Base-by-base conservation (phyloP, 495 filamentous ascomycete genomes). In the Pyronema omphalodes region DNA sequence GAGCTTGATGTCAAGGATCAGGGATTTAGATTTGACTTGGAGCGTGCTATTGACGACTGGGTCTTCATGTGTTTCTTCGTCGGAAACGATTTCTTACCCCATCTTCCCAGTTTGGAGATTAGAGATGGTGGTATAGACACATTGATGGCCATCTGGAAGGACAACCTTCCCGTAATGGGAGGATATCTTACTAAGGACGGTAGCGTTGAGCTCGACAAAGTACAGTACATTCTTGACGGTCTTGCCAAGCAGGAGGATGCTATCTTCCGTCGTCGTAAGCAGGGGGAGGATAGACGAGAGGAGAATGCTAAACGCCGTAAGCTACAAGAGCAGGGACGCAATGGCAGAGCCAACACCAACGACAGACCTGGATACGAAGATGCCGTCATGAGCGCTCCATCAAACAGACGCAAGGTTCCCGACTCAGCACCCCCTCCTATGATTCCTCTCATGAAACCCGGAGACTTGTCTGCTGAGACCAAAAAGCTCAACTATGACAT, bases 51-150 rank as follows among this genome's bases (percentile, higher is more conserved):
- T 52, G 91, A 99, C 71, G 91, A 99, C 68, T 96, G 93, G 91
- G 86, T 99, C 12, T 99, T 99, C 68, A 94, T 99, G 89, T 99
- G 91, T 72, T 99, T 93, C 70, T 99, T 99, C 66, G 91, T 99
- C 55, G 91, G 91, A 59, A 99, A 99, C 67, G 93, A 99, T 72
- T 99, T 99, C 71, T 72, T 99, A 59, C 91, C 91, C 44, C 91
- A 99, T 73, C 70, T 99, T 54, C 91, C 91, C 18, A 93, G 88
- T 65, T 74, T 99, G 54, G 91, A 96, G 67, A 96, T 99, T 66
- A 78, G 89, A 58, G 91, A 99, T 62, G 83, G 94, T 66, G 93
- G 89, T 29, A 96, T 99, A 66, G 88, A 99, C 63, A 93, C 87
- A 0, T 73, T 99, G 44, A 93, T 88, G 51, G 80, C 85, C 6